Conservation (phyloP, 78 protist species). For the Bodo saltans region DNA sequence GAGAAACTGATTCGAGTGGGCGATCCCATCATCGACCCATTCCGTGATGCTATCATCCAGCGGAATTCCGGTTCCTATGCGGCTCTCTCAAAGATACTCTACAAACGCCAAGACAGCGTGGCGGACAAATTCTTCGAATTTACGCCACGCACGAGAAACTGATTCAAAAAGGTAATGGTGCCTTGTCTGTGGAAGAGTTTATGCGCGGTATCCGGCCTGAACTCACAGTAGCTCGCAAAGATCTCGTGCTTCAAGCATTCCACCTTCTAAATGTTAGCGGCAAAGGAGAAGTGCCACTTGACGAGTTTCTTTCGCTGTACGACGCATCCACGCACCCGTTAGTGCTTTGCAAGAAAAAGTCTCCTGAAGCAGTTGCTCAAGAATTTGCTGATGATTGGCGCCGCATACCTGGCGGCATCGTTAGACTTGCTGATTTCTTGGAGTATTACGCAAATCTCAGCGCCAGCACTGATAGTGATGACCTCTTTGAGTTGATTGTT, state of each 20-base stretch:
- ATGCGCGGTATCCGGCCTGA: slow-evolving; percentile 13
- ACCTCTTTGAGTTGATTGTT: slow-evolving; percentile 25
- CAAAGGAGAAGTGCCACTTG: neutral
- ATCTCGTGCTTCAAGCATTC: slow-evolving; percentile 1
- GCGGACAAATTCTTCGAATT: too few relatives aligned
- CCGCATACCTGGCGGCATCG: slow-evolving; percentile 8
- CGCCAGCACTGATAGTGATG: slow-evolving; percentile 32
- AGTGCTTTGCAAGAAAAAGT: neutral
- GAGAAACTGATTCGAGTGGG: too few relatives aligned
- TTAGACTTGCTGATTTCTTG: neutral
- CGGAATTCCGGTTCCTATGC: too few relatives aligned
- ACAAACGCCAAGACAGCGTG: too few relatives aligned
- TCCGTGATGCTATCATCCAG: too few relatives aligned
- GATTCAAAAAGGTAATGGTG: too few relatives aligned
- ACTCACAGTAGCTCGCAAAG: neutral
- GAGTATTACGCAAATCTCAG: slow-evolving; percentile 22
- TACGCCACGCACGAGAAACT: too few relatives aligned
- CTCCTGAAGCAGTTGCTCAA: neutral
- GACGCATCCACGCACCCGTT: slow-evolving; percentile 22
- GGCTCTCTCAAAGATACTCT: too few relatives aligned
- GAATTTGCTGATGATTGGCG: neutral
- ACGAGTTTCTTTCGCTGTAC: neutral
- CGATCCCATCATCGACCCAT: too few relatives aligned
- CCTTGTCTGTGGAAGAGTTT: slow-evolving; percentile 9
- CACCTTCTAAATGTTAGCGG: slow-evolving; percentile 6